phyloP scores from a whole-genome alignment of 202 grass and related monocot genomes.

The Saccharum hybrid region DNA sequence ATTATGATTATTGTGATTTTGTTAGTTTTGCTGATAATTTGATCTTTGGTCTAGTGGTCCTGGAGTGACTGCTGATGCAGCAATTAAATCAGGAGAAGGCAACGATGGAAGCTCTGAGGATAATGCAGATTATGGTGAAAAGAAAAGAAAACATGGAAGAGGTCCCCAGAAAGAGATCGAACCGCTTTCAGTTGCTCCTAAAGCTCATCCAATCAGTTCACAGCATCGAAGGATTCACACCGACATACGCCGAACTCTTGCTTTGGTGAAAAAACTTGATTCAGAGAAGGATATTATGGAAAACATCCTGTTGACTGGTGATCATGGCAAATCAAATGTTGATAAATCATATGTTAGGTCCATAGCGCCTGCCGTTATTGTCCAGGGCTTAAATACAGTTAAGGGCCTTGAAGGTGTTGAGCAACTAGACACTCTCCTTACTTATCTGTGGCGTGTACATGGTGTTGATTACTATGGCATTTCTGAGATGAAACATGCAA shows the following conservation, averaged over 20 bases:
- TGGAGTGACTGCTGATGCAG: constrained; percentile 36
- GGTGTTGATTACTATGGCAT: constrained; percentile 64
- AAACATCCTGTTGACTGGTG: constrained; percentile 57
- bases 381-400: constrained; percentile 60
- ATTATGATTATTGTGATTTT: constrained; percentile 19
- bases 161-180: constrained; percentile 36
- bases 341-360: constrained; percentile 59
- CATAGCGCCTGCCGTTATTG: constrained; percentile 63
- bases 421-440: constrained; percentile 58
- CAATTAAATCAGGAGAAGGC: constrained; percentile 50
- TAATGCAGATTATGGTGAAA: constrained; percentile 47
- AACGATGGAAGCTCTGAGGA: constrained; percentile 41
- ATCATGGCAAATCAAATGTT: constrained; percentile 47
- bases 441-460: constrained; percentile 59
- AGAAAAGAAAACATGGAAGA: constrained; percentile 53
- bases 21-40: constrained; percentile 37
- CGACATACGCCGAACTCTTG: constrained; percentile 55
- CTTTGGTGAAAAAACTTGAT: constrained; percentile 64
- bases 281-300: constrained; percentile 64
- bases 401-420: constrained; percentile 69
- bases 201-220: constrained; percentile 57
- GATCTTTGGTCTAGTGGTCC: constrained; percentile 52
- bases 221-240: constrained; percentile 46
- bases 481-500: constrained; percentile 55
- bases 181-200: constrained; percentile 47